Evolutionary conservation across 2,329 filamentous ascomycete species (phyloP), one percentile per base, ranked within the genome.

Genomic region (Aaosphaeria arxii): DNA sequence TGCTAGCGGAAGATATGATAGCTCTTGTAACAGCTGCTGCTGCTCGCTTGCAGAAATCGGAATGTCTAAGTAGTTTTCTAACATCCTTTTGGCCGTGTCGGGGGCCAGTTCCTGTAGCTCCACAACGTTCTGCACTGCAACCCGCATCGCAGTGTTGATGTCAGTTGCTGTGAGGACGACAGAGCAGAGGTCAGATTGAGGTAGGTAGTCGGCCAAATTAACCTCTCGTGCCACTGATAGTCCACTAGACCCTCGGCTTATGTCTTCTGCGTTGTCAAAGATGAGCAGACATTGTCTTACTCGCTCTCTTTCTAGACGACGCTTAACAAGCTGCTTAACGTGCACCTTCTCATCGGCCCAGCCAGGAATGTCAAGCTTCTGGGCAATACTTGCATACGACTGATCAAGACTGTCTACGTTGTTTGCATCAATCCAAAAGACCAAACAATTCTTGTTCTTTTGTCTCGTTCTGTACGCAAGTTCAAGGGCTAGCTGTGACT

Each of bases 341-440:
- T 47, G 40, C 6, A 1, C 44, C 45, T 50, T 28, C 6, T 50
- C 28, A 5, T 47, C 38, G 17, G 44, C 48, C 5, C 29, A 33
- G 17, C 48, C 48, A 11, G 43, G 49, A n/a, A 49, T 47, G 6
- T 36, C 32, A n/a, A 63, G 28, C 38, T 44, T 28, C 44, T 47
- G 40, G 11, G 13, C 44, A 42, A 44, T 39, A 5, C 38, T 28
- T 17, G 24, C 9, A 42, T 40, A 50, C 11, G 57, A 45, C 40
- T 63, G 58, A 11, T 63, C 46, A 45, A 63, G n/a, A 42, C 35
- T 49, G 40, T 58, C 57, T 5, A 40, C 6, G 31, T 52, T 62
- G 4, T 45, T 58, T 13, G 46, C 55, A 11, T 57, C 47, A 38
- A 48, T 40, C 49, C 46, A 51, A 30, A 51, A 24, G 17, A 51